Base-by-base conservation (phyloP, 805 yeast species). In the Pachysolen tannophilus region DNA sequence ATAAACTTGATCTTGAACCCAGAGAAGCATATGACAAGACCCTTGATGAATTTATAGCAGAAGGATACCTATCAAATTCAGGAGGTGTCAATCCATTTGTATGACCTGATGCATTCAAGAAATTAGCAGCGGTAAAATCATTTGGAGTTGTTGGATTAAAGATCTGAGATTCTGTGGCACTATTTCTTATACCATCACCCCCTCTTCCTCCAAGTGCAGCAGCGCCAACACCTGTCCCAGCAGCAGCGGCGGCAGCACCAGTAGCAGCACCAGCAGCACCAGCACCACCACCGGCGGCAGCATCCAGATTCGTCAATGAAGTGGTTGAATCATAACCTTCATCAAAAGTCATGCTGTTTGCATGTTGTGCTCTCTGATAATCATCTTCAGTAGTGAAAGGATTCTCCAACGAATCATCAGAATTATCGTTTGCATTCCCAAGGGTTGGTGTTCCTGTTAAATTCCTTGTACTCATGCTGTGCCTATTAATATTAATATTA, bases 21-120 rank as follows among this genome's bases (percentile, higher is more conserved):
- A 58, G 40, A 0, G 69, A 64, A 9, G 75, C 66, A 55, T 64
- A 55, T 4, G 84, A 75, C 4, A 72, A 68, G 3, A 72, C 74
- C 43, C 82, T 63, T 11, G 80, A 71, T 3, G 69, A 69, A 3
- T 74, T 71, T 11, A 63, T 57, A 42, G 75, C 62, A 18, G 74
- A 65, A 4, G 90, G 88, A 48, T 80, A 81, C 45, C 87, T 63
- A 53, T 79, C 85, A 46, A 62, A 79, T 37, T 72, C 81, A 1
- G 74, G 63, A 3, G 84, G 80, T 3, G 64, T 50, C 40, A 48
- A 44, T 20, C 25, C 11, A 25, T 23, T 23, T n/a, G n/a, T n/a
- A n/a, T n/a, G n/a, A n/a, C n/a, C n/a, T n/a, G n/a, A n/a, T 14
- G 26, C 26, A 7, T 23, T 23, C 26, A 23, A 23, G n/a, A n/a